A percentile compares a stretch with the other conserved stretches of the same genome.
Conservation (phyloP, 352 stramenopile species). For the Pythium folliculosum region DNA sequence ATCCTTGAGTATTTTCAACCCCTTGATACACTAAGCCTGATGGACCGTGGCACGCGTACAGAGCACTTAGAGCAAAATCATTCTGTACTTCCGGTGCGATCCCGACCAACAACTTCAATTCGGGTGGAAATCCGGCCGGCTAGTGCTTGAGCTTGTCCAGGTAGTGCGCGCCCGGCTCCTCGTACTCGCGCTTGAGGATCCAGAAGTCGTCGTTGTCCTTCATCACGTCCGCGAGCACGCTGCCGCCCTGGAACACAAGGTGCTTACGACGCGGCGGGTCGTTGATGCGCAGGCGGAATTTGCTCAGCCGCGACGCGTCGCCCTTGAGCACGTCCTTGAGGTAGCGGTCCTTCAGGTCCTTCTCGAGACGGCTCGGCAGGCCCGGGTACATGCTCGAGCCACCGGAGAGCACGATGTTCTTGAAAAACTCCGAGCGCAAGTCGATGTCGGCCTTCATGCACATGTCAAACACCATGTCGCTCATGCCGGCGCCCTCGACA, state of each 20-base stretch:
- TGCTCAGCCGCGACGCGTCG: slow-evolving; percentile 88
- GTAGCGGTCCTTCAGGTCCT: slow-evolving; percentile 89
- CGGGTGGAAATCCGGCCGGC: not conserved
- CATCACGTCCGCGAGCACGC: slow-evolving; percentile 94
- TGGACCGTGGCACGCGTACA: not conserved
- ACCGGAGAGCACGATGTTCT: slow-evolving; percentile 96
- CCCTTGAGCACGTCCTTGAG: slow-evolving; percentile 86
- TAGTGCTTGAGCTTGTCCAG: slow-evolving; percentile 76
- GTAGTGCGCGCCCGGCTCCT: slow-evolving; percentile 91
- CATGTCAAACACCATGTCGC: slow-evolving; percentile 98
- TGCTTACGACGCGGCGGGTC: slow-evolving; percentile 96
- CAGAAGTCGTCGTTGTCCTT: slow-evolving; percentile 94
- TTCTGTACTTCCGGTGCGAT: not conserved
- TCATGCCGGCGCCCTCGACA: slow-evolving; percentile 94
- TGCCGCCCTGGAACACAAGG: slow-evolving; percentile 94
- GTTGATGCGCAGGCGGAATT: slow-evolving; percentile 95
- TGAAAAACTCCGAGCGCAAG: slow-evolving; percentile 95
- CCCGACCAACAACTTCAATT: slow-evolving; percentile 4
- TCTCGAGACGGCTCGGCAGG: slow-evolving; percentile 91
- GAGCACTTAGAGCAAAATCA: not conserved
- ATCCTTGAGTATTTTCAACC: too few species aligned
- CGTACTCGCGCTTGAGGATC: slow-evolving; percentile 94
- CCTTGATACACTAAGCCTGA: too few species aligned
- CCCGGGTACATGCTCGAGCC: slow-evolving; percentile 97
- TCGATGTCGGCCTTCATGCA: slow-evolving; percentile 97